Percentiles rank a stretch among this genome's conserved stretches.
phyloP scores from a whole-genome alignment of 2,329 filamentous ascomycete genomes.

The Truncatella angustata region DNA sequence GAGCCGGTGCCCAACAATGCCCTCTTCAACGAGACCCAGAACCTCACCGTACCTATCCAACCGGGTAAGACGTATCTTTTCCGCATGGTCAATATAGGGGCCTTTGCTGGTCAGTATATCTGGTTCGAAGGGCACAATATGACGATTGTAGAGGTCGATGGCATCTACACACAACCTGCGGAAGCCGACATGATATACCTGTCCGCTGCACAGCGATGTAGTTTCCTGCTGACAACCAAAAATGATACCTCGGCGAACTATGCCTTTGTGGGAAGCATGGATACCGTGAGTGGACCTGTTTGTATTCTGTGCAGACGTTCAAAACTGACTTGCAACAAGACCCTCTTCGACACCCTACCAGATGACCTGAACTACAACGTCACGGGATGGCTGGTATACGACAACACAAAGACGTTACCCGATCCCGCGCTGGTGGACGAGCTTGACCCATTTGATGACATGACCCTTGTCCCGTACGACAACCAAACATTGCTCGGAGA shows the following conservation, averaged over 20 bases:
- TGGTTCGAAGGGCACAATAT: constrained; percentile 69
- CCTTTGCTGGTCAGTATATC: constrained; percentile 65
- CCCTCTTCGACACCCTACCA: constrained; percentile 69
- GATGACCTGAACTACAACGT: constrained; percentile 65
- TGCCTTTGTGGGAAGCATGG: constrained; percentile 68
- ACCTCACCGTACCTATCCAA: constrained; percentile 56
- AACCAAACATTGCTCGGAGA: constrained; percentile 56
- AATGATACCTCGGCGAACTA: constrained; percentile 63
- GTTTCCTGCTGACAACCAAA: constrained; percentile 62
- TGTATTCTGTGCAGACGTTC: neutral
- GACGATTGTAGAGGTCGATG: constrained; percentile 71
- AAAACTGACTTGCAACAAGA: constrained; percentile 26
- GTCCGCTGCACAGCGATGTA: constrained; percentile 64
- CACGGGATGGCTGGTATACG: constrained; percentile 64
- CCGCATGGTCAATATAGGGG: constrained; percentile 70
- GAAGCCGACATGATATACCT: constrained; percentile 65
- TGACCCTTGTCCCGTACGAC: constrained; percentile 68
- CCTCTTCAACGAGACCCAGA: constrained; percentile 69
- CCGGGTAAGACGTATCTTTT: constrained; percentile 72
- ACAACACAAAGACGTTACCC: constrained; percentile 43
- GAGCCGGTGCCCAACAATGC: constrained; percentile 68
- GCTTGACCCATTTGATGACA: constrained; percentile 72
- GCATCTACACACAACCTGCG: constrained; percentile 62
- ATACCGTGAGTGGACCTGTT: constrained; percentile 46
- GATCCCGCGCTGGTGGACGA: constrained; percentile 55